Evolutionary conservation across 306 rosid species (phyloP).

Genomic region (Alnus rubra): DNA sequence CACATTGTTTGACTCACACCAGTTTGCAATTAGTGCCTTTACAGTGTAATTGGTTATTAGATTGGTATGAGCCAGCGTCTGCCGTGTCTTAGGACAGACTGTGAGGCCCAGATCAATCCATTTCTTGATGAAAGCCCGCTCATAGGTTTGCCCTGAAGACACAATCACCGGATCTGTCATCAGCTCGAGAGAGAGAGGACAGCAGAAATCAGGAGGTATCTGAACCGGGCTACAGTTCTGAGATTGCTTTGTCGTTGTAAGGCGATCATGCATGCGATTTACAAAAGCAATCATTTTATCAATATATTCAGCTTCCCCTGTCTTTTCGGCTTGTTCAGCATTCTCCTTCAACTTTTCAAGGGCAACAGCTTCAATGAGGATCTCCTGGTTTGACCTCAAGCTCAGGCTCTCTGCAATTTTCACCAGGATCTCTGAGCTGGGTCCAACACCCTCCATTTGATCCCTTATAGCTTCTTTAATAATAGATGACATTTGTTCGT

Average conservation of each 20-base stretch:
- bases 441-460: constrained; percentile 60
- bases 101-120: constrained; percentile 94
- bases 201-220: constrained; percentile 90
- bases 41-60: constrained; percentile 81
- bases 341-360: constrained; percentile 84
- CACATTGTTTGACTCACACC: constrained; percentile 91
- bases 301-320: constrained; percentile 71
- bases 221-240: constrained; percentile 69
- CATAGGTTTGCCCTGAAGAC: constrained; percentile 99
- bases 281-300: constrained; percentile 68
- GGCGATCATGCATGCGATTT: constrained; percentile 63
- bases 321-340: constrained; percentile 75
- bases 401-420: constrained; percentile 67
- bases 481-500: constrained; percentile 51
- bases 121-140: constrained; percentile 79
- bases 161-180: constrained; percentile 99
- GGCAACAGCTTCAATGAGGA: constrained; percentile 89
- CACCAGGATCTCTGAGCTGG: constrained; percentile 59
- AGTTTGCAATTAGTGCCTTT: constrained; percentile 84
- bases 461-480: constrained; percentile 59
- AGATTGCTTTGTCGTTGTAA: constrained; percentile 61
- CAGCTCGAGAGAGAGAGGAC: constrained; percentile 96
- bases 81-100: constrained; percentile 97
- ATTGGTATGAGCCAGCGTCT: constrained; percentile 76
- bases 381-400: constrained; percentile 68